Conservation (phyloP, 345 rosid genomes). For the Lepidium didymum region DNA sequence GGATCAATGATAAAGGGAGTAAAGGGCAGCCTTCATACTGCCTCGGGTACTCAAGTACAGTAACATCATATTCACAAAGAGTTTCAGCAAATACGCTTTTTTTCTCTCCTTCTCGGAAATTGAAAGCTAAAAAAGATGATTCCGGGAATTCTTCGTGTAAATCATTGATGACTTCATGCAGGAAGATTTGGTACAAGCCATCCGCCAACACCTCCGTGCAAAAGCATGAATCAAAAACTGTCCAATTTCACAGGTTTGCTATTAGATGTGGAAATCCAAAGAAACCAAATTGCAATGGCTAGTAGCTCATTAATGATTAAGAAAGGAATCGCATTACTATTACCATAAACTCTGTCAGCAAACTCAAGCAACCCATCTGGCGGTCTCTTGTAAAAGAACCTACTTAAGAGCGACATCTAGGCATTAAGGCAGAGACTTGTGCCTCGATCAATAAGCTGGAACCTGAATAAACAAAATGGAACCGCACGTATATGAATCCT, state of each 20-base stretch:
- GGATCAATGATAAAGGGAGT: slow-evolving; percentile 76
- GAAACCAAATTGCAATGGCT: background rate
- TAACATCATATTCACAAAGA: slow-evolving; percentile 68
- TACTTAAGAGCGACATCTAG: slow-evolving; percentile 76
- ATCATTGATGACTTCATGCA: slow-evolving; percentile 68
- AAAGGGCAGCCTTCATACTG: slow-evolving; percentile 95
- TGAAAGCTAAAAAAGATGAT: slow-evolving; percentile 71
- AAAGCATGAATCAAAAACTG: slow-evolving; percentile 96
- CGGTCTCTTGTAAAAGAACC: slow-evolving; percentile 87
- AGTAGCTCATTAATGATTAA: background rate
- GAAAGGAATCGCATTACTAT: background rate
- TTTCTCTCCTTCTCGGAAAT: slow-evolving; percentile 87
- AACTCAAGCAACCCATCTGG: slow-evolving; percentile 97
- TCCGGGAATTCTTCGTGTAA: slow-evolving; percentile 81
- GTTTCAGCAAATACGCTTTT: slow-evolving; percentile 64
- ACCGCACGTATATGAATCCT: background rate
- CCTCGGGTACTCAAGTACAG: slow-evolving; percentile 85
- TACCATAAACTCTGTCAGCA: slow-evolving; percentile 95
- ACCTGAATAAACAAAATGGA: background rate
- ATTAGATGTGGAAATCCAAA: background rate
- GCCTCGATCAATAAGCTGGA: slow-evolving; percentile 9
- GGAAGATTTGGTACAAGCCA: slow-evolving; percentile 57
- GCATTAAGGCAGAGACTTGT: background rate
- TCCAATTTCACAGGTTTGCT: slow-evolving; percentile 5
- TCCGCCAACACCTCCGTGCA: slow-evolving; percentile 78